Conservation (phyloP, 257 asterid species). For the Echites panduratus region DNA sequence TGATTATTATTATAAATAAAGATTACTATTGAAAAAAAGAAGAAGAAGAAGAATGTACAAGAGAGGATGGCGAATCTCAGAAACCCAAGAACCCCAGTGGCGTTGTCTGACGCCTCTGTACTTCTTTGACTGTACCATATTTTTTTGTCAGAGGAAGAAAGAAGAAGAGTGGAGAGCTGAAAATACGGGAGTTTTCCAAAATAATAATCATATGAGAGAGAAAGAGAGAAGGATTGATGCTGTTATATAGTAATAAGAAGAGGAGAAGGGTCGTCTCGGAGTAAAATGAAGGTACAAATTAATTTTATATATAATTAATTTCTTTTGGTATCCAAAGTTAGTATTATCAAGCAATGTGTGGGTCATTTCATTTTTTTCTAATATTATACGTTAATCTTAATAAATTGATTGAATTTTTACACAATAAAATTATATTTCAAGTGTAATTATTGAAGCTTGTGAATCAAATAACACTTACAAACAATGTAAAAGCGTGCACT, state of each 20-base stretch:
- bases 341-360: too few species aligned
- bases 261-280: neutral
- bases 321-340: too few species aligned
- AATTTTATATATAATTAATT: too few species aligned
- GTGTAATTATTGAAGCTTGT: too few species aligned
- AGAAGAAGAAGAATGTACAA: slow-evolving; percentile 19
- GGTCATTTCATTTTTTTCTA: too few species aligned
- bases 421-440: too few species aligned
- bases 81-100: slow-evolving; percentile 71
- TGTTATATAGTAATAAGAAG: neutral
- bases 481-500: too few species aligned
- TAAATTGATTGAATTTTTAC: too few species aligned
- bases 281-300: neutral
- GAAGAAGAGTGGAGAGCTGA: slow-evolving; percentile 4
- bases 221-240: neutral
- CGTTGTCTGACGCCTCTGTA: slow-evolving; percentile 71
- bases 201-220: neutral
- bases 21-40: too few species aligned
- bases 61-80: slow-evolving; percentile 62
- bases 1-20: too few species aligned
- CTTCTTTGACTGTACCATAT: slow-evolving; percentile 49
- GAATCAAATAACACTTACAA: too few species aligned
- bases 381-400: too few species aligned
- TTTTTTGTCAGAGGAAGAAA: slow-evolving; percentile 12
- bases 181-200: neutral